phyloP scores from a whole-genome alignment of 2,329 filamentous ascomycete species.

The Arthrobotrys musiformis region DNA sequence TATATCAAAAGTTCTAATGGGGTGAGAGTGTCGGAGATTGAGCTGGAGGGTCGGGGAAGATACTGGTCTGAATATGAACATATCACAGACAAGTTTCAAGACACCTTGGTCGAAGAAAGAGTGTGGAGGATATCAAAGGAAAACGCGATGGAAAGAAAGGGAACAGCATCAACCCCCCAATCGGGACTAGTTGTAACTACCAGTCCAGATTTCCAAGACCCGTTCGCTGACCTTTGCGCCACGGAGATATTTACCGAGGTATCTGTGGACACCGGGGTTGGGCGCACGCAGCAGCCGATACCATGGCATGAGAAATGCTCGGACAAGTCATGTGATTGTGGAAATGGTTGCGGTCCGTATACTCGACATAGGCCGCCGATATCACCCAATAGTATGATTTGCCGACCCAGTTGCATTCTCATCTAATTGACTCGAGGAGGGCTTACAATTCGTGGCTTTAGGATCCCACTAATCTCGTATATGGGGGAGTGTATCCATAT shows the following conservation, averaged over 20 bases:
- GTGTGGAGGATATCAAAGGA: slow-evolving; percentile 8
- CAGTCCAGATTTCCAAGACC: not conserved
- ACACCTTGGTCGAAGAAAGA: not conserved
- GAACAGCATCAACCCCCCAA: too few relatives aligned
- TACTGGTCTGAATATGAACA: slow-evolving; percentile 20
- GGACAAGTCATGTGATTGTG: not conserved
- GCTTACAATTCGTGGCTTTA: too few relatives aligned
- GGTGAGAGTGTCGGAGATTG: not conserved
- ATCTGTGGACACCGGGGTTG: not conserved
- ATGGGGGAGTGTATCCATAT: too few relatives aligned
- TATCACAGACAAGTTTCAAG: not conserved
- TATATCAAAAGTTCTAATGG: not conserved
- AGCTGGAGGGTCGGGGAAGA: slow-evolving; percentile 13
- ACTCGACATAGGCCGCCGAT: too few relatives aligned
- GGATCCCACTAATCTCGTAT: too few relatives aligned
- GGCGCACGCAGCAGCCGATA: not conserved
- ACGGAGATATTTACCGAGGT: not conserved
- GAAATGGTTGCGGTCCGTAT: not conserved
- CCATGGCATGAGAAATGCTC: slow-evolving; percentile 2
- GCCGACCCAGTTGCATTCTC: too few relatives aligned
- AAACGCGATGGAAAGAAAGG: too few relatives aligned
- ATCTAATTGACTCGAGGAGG: too few relatives aligned
- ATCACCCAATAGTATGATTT: too few relatives aligned
- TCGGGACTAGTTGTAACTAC: too few relatives aligned
- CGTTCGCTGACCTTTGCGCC: not conserved